Percentiles rank a stretch among this genome's conserved stretches.
Conservation (phyloP, 495 filamentous ascomycete species). For the Tuber melanosporum region DNA sequence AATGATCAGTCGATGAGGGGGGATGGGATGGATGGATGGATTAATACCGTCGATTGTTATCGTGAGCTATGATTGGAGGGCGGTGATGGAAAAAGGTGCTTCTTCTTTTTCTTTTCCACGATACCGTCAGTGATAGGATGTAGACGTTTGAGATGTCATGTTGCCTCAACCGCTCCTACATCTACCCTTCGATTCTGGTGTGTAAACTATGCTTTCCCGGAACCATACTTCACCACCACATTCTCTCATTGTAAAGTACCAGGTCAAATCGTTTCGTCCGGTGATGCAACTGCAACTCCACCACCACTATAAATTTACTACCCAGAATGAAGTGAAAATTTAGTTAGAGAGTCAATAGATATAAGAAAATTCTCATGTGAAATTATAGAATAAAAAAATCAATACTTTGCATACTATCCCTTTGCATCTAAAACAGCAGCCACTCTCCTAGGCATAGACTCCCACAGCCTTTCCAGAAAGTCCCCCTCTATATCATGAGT, state of each 20-base stretch:
- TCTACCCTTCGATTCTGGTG: background rate
- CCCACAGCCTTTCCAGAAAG: too few species aligned
- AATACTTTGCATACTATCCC: too few species aligned
- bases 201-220: background rate
- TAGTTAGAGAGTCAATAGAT: too few species aligned
- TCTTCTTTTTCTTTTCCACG: background rate
- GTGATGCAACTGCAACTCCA: too few species aligned
- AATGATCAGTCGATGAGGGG: background rate
- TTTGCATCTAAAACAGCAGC: too few species aligned
- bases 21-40: background rate
- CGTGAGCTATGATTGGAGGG: background rate
- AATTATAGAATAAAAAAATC: too few species aligned
- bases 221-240: background rate
- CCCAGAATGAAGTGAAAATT: too few species aligned
- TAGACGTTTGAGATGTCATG: background rate
- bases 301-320: too few species aligned
- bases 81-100: background rate
- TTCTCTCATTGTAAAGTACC: background rate
- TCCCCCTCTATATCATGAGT: too few species aligned
- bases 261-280: too few species aligned
- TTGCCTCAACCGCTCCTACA: background rate
- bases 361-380: too few species aligned
- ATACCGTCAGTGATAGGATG: background rate
- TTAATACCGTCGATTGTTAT: background rate
- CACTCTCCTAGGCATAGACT: too few species aligned